Evolutionary conservation across 495 filamentous ascomycete genomes (phyloP).

Genomic region (Jackrogersella minutella): DNA sequence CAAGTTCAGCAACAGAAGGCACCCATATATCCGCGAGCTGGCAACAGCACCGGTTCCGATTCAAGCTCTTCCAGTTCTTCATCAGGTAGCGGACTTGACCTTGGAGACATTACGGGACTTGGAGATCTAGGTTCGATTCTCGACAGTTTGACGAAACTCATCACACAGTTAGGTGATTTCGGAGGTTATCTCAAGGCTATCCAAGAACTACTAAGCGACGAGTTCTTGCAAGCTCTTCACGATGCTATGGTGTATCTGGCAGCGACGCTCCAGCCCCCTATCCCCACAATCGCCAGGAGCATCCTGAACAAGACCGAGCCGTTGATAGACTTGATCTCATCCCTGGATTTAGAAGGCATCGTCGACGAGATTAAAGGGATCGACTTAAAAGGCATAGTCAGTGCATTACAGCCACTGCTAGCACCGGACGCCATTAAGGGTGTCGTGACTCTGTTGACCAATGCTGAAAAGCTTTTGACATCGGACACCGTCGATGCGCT

Average conservation of each 20-base stretch:
- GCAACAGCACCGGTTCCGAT: slow-evolving; percentile 26
- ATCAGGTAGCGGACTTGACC: slow-evolving; percentile 23
- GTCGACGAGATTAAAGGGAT: slow-evolving; percentile 45
- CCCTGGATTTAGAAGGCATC: slow-evolving; percentile 45
- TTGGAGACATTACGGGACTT: slow-evolving; percentile 41
- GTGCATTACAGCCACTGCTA: slow-evolving; percentile 48
- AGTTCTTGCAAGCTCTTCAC: slow-evolving; percentile 45
- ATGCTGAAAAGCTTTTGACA: slow-evolving; percentile 53
- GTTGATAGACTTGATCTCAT: slow-evolving; percentile 40
- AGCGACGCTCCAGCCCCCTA: slow-evolving; percentile 44
- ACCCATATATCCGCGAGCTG: slow-evolving; percentile 38
- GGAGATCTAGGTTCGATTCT: slow-evolving; percentile 41
- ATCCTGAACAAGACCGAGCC: slow-evolving; percentile 44
- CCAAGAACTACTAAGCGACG: slow-evolving; percentile 38
- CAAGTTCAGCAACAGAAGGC: slow-evolving; percentile 39
- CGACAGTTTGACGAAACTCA: slow-evolving; percentile 36
- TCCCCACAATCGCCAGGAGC: slow-evolving; percentile 37
- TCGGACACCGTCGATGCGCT: slow-evolving; percentile 55
- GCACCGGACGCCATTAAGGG: slow-evolving; percentile 48
- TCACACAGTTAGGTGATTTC: slow-evolving; percentile 31
- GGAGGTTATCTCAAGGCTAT: slow-evolving; percentile 38
- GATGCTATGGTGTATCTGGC: slow-evolving; percentile 48
- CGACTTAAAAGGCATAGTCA: slow-evolving; percentile 55
- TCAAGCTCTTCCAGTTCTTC: slow-evolving; percentile 7
- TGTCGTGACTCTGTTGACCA: slow-evolving; percentile 53